Conservation (phyloP, 78 protist genomes). For the Polysphondylium violaceum region DNA sequence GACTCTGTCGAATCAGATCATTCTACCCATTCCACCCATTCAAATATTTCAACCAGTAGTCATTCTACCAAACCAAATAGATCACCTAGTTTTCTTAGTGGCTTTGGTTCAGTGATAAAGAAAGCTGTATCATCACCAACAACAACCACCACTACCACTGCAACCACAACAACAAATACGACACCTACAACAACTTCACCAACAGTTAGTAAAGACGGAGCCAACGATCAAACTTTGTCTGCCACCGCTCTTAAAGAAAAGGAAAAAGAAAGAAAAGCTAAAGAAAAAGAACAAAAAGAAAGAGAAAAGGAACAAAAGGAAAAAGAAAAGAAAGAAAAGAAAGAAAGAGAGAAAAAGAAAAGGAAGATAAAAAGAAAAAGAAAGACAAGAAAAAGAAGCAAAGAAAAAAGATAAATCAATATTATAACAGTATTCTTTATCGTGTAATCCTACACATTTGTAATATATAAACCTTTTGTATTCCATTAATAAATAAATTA, state of each 20-base stretch:
- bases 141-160: background rate
- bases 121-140: constrained; percentile 3
- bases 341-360: constrained; percentile 7
- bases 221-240: too few species aligned
- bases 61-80: background rate
- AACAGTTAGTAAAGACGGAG: background rate
- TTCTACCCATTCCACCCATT: background rate
- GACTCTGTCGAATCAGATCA: background rate
- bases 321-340: constrained; percentile 5
- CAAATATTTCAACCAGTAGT: background rate
- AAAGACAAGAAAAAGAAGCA: constrained; percentile 3
- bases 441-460: too few species aligned
- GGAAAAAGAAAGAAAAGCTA: constrained; percentile 1
- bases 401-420: background rate
- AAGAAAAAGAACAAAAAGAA: constrained; percentile 25
- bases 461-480: too few species aligned
- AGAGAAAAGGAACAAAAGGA: constrained; percentile 15
- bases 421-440: background rate
- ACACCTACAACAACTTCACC: background rate
- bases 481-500: background rate
- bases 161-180: background rate
- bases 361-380: constrained; percentile 8
- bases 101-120: constrained; percentile 21
- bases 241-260: too few species aligned
- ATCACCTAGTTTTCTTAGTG: background rate